These are phyloP conservation scores for Mortierella claussenii DNA, from an alignment of 192 early-diverging fungal genomes.

Conservation along the genomic window DNA sequence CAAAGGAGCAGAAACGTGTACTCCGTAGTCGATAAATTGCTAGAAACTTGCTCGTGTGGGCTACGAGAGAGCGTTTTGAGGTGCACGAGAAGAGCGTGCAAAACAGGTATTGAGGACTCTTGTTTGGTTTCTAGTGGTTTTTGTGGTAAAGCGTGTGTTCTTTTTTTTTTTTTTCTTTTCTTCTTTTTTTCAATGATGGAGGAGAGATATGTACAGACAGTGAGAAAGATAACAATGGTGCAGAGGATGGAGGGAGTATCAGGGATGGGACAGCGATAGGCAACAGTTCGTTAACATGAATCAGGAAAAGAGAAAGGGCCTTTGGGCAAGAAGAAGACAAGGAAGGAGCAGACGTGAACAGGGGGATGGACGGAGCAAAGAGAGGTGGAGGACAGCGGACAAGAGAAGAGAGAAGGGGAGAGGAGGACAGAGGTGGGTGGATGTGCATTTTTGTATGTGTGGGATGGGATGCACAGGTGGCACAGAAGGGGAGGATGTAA, in stretches of 20 bases:
- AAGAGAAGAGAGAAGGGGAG: slow-evolving; percentile 5
- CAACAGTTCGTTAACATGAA: slow-evolving; percentile 37
- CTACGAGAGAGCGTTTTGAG: no score
- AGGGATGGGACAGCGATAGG: neutral
- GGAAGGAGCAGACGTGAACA: neutral
- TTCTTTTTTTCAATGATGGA: slow-evolving; percentile 3
- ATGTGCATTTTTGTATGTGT: no score
- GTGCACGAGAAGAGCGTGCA: no score
- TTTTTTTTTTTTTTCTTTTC: slow-evolving; percentile 5
- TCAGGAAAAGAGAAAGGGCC: slow-evolving; percentile 2
- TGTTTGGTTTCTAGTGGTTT: no score
- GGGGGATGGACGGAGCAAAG: neutral
- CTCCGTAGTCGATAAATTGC: no score
- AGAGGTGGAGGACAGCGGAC: slow-evolving; percentile 1
- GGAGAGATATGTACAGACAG: slow-evolving; percentile 5
- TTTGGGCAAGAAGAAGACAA: neutral
- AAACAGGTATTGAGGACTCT: no score
- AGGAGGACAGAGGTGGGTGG: slow-evolving; percentile 1
- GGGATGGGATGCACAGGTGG: no score
- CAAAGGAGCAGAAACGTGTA: no score
- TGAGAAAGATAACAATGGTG: neutral
- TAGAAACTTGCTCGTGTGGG: no score
- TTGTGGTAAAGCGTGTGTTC: neutral
- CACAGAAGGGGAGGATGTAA: no score
- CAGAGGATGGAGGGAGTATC: neutral